These are phyloP conservation scores for Fusarium floridanum DNA, from an alignment of 2,329 filamentous ascomycete genomes.

Conservation along the genomic window DNA sequence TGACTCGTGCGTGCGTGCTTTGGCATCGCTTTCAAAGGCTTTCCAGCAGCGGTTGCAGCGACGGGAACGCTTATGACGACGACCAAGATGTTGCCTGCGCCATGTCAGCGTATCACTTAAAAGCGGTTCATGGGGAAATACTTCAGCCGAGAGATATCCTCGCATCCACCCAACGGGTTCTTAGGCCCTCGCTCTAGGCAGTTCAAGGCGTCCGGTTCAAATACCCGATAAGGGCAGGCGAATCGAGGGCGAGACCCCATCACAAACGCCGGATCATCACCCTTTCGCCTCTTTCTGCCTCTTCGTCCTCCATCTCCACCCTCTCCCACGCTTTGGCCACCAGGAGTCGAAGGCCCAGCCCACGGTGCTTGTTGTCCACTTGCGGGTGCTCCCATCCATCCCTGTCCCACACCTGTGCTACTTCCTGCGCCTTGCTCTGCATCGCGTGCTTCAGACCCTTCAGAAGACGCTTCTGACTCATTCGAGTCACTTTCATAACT, in stretches of 20 bases:
- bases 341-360: background rate
- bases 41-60: slow-evolving; percentile 1
- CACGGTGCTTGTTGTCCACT: background rate
- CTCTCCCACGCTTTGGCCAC: background rate
- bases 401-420: background rate
- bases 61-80: slow-evolving; percentile 2
- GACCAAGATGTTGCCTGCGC: slow-evolving; percentile 1
- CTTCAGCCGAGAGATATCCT: slow-evolving; percentile 3
- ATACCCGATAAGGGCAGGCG: slow-evolving; percentile 1
- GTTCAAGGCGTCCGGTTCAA: background rate
- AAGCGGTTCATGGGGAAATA: background rate
- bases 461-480: background rate
- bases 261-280: background rate
- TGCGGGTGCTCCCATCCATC: background rate
- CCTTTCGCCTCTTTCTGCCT: background rate
- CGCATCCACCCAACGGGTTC: background rate
- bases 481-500: background rate
- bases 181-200: background rate
- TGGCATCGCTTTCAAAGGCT: background rate
- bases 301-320: background rate
- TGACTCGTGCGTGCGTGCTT: background rate
- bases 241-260: background rate
- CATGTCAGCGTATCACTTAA: background rate
- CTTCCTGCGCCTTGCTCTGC: background rate
- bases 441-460: background rate